Percentiles rank a stretch among this genome's conserved stretches.
phyloP scores from a whole-genome alignment of 768 basidiomycete species.

The Scleroderma citrinum region DNA sequence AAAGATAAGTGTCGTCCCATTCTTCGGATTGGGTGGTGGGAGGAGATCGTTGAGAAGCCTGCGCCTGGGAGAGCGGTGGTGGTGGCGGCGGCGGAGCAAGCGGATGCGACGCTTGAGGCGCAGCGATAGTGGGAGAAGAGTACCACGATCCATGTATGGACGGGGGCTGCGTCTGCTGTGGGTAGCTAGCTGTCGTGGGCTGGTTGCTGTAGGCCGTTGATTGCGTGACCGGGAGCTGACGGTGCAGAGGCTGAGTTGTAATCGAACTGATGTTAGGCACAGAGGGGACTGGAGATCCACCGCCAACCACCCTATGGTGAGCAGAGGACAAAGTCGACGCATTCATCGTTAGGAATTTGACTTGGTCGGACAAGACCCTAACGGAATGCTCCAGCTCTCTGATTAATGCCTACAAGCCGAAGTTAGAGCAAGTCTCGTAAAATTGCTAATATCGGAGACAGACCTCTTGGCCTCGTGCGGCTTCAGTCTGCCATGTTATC shows the following conservation, averaged over 20 bases:
- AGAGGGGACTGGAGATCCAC: slow-evolving; percentile 25
- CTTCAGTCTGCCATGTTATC: slow-evolving; percentile 74
- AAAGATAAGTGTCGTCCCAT: slow-evolving; percentile 81
- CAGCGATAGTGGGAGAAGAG: slow-evolving; percentile 53
- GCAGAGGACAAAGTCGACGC: slow-evolving; percentile 25
- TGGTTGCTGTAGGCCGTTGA: slow-evolving; percentile 25
- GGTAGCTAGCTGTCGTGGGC: slow-evolving; percentile 22
- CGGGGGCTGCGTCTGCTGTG: slow-evolving; percentile 27
- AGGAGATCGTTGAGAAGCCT: slow-evolving; percentile 43
- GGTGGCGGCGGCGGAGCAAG: slow-evolving; percentile 57
- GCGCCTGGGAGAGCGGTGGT: slow-evolving; percentile 31
- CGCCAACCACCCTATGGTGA: slow-evolving; percentile 32
- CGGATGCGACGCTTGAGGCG: slow-evolving; percentile 79
- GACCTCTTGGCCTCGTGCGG: slow-evolving; percentile 76
- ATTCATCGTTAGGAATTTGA: slow-evolving; percentile 71
- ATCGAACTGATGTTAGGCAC: slow-evolving; percentile 31
- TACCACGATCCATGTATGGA: slow-evolving; percentile 49
- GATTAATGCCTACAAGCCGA: slow-evolving; percentile 50
- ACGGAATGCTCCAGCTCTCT: slow-evolving; percentile 79
- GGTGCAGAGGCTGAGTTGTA: slow-evolving; percentile 30
- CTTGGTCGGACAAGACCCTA: slow-evolving; percentile 69
- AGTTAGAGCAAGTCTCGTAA: slow-evolving; percentile 5
- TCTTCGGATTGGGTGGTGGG: slow-evolving; percentile 63
- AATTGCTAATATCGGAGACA: slow-evolving; percentile 12
- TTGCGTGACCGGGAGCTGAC: slow-evolving; percentile 35